Percentiles rank a stretch among this genome's conserved stretches.
Evolutionary conservation across 176 grass and related monocot species (phyloP).

Genomic region (Carex parvula): DNA sequence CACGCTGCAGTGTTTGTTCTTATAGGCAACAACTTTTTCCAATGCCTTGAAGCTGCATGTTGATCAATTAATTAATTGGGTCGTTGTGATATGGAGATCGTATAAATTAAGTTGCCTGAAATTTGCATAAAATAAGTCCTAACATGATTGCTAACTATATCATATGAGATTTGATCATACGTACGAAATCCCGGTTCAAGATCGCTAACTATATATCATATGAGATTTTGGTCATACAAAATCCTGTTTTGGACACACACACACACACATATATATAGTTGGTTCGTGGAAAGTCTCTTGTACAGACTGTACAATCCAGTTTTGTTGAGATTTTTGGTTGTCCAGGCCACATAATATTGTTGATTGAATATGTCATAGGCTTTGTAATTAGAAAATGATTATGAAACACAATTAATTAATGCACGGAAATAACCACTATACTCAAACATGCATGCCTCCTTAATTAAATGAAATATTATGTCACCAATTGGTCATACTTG

Average conservation of each 20-base stretch:
- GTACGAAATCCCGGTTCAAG: background rate
- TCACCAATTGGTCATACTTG: background rate
- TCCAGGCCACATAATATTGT: background rate
- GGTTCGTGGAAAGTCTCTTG: background rate
- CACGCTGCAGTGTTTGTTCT: background rate
- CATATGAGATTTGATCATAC: background rate
- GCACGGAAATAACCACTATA: background rate
- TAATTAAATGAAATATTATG: too few relatives aligned
- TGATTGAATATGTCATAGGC: background rate
- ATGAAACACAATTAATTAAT: background rate
- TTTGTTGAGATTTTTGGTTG: background rate
- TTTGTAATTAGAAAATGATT: background rate
- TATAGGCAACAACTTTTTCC: background rate
- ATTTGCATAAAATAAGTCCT: background rate
- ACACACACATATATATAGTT: background rate
- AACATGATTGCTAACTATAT: background rate
- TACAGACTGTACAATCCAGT: background rate
- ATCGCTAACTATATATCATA: background rate
- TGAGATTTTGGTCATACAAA: background rate
- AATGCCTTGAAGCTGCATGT: background rate
- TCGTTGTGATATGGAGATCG: background rate
- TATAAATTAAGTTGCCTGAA: background rate
- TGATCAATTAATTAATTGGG: background rate
- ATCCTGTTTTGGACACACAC: background rate
- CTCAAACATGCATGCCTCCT: too few relatives aligned